Evolutionary conservation across 352 stramenopile species (phyloP), one percentile per base, ranked within the genome.

Genomic region (Halophytophthora polymorphica): DNA sequence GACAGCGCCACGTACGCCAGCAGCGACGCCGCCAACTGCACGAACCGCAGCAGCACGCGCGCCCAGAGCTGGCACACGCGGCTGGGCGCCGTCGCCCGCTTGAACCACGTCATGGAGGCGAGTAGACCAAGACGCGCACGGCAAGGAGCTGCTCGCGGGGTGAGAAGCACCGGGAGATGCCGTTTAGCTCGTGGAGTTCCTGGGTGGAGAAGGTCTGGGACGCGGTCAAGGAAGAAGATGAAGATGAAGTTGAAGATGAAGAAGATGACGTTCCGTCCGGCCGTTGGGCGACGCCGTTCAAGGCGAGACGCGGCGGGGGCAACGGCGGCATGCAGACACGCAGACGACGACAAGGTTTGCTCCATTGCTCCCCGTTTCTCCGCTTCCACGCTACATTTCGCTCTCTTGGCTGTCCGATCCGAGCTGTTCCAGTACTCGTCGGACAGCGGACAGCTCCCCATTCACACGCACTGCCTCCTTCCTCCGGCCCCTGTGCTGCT

Each of bases 1-100:
- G 62, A 77, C 3, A 90, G 56, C 41, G 69, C 69, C 21, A 85
- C 64, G 45, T 83, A 66, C 21, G 77, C 75, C 19, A 86, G 45
- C 15, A 90, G 41, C 40, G 66, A 82, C 60, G 62, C 67, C 25
- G 59, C 54, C 45, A 87, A 87, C 46, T 90, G 72, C 35, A 88
- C 53, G 38, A 87, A 62, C 40, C 80, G 80, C 33, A 90, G 55
- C 12, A 83, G 12, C 58, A 72, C 55, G 4, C 74, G 70, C 31
- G 65, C 58, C 45, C 53, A 71, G 5, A 78, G 50, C 33, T 59
- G 50, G 15, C 55, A 64, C 12, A 66, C 23, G 1, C 46, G 29
- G 38, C 25, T 56, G 17, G 35, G 23, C 37, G 19, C 22, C 7
- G 29, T 41, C 40, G 10, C 37, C 37, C 18, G 50, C 18, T 35